Evolutionary conservation across 2,329 filamentous ascomycete species (phyloP).

Genomic region (Phyllosticta ampelicida): DNA sequence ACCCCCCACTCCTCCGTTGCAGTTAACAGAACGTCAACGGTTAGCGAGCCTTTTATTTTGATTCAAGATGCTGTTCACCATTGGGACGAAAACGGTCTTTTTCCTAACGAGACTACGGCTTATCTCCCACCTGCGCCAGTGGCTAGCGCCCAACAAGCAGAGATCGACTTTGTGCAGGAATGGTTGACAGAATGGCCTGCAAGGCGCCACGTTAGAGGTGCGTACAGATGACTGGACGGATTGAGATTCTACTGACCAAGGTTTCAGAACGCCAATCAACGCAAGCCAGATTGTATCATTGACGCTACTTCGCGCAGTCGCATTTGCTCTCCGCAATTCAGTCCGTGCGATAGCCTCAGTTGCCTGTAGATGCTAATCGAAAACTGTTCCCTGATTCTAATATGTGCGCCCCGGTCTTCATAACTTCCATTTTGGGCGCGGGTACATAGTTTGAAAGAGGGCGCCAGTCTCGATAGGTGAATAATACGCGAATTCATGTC

Average conservation of each 20-base stretch:
- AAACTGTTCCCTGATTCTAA: neutral
- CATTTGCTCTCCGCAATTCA: neutral
- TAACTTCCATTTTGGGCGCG: neutral
- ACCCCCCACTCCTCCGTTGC: constrained; percentile 58
- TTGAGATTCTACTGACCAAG: neutral
- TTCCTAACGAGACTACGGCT: constrained; percentile 49
- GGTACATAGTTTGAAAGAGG: neutral
- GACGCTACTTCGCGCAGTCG: neutral
- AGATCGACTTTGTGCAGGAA: constrained; percentile 51
- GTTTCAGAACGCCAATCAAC: neutral
- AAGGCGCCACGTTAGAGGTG: constrained; percentile 5
- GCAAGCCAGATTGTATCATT: constrained; percentile 2
- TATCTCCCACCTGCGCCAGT: constrained; percentile 50
- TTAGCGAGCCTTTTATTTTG: constrained; percentile 59
- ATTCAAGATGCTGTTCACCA: constrained; percentile 70
- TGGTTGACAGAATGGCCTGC: constrained; percentile 56
- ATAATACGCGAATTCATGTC: neutral
- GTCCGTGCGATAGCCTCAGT: neutral
- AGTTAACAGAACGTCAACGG: constrained; percentile 47
- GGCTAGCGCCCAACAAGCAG: constrained; percentile 45
- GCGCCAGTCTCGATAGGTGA: neutral
- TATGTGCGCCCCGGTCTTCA: neutral
- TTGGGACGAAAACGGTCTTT: constrained; percentile 66
- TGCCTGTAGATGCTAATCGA: neutral
- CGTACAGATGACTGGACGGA: neutral